Percentiles rank a stretch among this genome's conserved stretches.
Evolutionary conservation across 352 stramenopile genomes (phyloP).

Genomic region (Pilasporangium apinafurcum): DNA sequence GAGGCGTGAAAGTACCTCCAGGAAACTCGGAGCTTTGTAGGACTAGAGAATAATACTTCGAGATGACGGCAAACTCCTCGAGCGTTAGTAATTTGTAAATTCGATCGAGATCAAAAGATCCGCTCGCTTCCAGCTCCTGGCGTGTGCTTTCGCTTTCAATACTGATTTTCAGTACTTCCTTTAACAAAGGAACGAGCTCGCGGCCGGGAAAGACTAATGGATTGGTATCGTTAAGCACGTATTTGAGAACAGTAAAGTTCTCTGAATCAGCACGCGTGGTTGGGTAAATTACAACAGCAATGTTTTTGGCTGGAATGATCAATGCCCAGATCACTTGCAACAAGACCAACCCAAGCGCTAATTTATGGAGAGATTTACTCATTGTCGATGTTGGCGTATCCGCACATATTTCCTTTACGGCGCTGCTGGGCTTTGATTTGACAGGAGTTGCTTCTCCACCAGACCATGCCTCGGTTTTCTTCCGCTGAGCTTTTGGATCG

Average conservation of each 20-base stretch:
- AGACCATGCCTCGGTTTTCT: constrained; percentile 9
- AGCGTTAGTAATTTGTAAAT: constrained; percentile 26
- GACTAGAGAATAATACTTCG: constrained; percentile 34
- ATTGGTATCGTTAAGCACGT: background rate
- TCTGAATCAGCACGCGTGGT: constrained; percentile 15
- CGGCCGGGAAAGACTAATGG: constrained; percentile 8
- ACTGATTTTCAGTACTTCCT: constrained; percentile 19
- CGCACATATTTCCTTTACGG: background rate
- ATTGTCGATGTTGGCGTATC: background rate
- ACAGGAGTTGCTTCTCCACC: background rate
- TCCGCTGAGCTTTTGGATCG: background rate
- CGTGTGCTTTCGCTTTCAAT: constrained; percentile 12
- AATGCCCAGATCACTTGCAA: constrained; percentile 31
- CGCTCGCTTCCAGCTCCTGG: constrained; percentile 14
- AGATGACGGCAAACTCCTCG: constrained; percentile 18
- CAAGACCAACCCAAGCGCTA: constrained; percentile 11
- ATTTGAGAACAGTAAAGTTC: background rate
- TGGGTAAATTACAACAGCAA: constrained; percentile 25
- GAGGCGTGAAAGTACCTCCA: constrained; percentile 18
- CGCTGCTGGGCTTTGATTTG: too few species aligned
- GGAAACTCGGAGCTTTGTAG: constrained; percentile 35
- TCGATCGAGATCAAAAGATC: constrained; percentile 25
- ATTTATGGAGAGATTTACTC: background rate
- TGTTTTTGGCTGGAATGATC: constrained; percentile 31
- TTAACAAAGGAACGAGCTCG: constrained; percentile 19